Conservation (phyloP, 1,284 basidiomycete species). For the Rhodotorula sp. region DNA sequence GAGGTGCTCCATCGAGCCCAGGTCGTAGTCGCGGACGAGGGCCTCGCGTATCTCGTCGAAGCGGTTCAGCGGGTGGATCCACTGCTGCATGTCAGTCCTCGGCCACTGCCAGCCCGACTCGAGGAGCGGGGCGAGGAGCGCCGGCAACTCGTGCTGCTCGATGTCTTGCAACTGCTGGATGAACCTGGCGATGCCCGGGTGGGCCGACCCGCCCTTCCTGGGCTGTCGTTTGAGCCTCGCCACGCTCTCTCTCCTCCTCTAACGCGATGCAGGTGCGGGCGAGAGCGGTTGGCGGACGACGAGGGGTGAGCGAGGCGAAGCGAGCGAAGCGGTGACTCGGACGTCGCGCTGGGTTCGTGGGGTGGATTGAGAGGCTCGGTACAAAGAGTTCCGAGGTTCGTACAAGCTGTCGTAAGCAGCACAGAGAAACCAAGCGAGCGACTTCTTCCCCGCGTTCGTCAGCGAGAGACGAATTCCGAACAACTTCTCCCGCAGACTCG, state of each 20-base stretch:
- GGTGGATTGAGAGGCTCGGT: not conserved
- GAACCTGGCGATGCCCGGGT: conserved; percentile 37
- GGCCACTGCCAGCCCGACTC: conserved; percentile 78
- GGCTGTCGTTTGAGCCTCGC: conserved; percentile 38
- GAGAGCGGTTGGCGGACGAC: not conserved
- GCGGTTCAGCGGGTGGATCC: conserved; percentile 92
- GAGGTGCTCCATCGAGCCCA: conserved; percentile 61
- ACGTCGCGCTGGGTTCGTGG: too few relatives aligned
- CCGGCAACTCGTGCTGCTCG: conserved; percentile 31
- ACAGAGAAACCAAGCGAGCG: not conserved
- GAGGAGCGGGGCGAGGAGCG: conserved; percentile 31
- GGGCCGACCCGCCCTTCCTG: conserved; percentile 32
- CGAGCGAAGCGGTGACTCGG: not conserved
- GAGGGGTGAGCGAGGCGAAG: not conserved
- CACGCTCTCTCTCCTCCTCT: conserved; percentile 4
- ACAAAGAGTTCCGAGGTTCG: too few relatives aligned
- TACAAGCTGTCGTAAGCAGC: conserved; percentile 1
- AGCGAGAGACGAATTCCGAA: not conserved
- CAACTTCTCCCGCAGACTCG: not conserved
- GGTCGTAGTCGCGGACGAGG: conserved; percentile 71
- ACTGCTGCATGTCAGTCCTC: conserved; percentile 93
- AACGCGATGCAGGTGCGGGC: not conserved
- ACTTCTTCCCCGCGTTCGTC: not conserved
- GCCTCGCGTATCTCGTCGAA: conserved; percentile 86
- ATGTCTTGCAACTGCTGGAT: conserved; percentile 27